phyloP scores from a whole-genome alignment of 306 rosid genomes.

The Trichosanthes cucumerina region DNA sequence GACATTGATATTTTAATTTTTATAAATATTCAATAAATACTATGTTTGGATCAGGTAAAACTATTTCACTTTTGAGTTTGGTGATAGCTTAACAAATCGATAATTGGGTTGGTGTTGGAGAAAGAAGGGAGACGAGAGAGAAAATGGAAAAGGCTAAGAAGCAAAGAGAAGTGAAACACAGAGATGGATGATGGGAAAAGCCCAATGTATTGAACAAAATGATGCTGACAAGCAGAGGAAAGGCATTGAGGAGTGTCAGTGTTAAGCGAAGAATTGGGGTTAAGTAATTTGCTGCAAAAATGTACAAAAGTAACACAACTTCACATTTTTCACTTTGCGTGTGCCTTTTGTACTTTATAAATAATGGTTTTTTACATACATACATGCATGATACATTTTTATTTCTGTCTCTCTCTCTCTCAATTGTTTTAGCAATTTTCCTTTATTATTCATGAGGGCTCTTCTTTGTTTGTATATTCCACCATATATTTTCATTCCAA shows the following conservation, averaged over 20 bases:
- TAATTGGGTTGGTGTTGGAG: too few species aligned
- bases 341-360: background rate
- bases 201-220: background rate
- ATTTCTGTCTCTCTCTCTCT: too few species aligned
- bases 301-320: background rate
- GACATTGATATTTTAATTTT: too few species aligned
- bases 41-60: too few species aligned
- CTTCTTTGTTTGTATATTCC: too few species aligned
- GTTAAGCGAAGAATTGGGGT: conserved; percentile 5
- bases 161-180: background rate
- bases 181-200: background rate
- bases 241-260: background rate
- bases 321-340: background rate
- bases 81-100: too few species aligned
- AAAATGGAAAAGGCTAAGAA: background rate
- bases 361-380: background rate
- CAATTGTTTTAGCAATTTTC: too few species aligned
- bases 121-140: background rate
- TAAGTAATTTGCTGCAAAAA: background rate
- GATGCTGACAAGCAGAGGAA: background rate
- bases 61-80: too few species aligned
- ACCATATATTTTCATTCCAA: too few species aligned
- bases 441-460: too few species aligned
- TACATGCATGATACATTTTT: too few species aligned
- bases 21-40: too few species aligned